Evolutionary conservation across 1,139 yeast genomes (phyloP), one percentile per base, ranked within the genome.

Genomic region (Lodderomyces jiufengensis): DNA sequence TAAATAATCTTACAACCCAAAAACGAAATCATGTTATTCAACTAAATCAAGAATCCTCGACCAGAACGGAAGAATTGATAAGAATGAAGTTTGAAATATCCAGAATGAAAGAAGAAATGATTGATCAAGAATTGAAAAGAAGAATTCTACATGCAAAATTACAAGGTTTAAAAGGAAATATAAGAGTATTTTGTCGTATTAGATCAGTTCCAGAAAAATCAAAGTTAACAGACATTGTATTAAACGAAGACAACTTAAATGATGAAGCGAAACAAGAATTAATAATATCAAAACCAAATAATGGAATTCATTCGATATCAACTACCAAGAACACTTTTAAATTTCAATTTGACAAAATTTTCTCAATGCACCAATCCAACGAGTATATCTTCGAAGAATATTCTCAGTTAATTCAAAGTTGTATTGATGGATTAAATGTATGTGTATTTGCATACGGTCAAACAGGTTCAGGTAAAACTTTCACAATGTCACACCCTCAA

Each of bases 401-500:
- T 1, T 81, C 95, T 1, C 95, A 90, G 55, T 61, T 90, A 22
- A 82, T 92, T 2, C 97, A 88, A 56, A 84, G 95, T 38, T 85
- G 95, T 0, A 59, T 92, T 22, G 96, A 92, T 61, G 98, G 98
- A 0, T 81, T 70, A 52, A 88, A 88, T 50, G 95, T 87, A 3
- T 88, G 97, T 56, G 88, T 92, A 2, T 88, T 92, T 64, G 96
- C 98, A 0, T 92, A 92, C 58, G 98, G 98, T 0, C 98, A 92
- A 60, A 92, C 98, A 0, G 97, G 98, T 0, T 88, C 97, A 0
- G 98, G 98, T 3, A 92, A 92, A 55, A 90, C 97, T 0, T 82
- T 64, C 55, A 92, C 98, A 0, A 92, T 92, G 98, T 76, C 94
- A 1, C 73, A 72, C 30, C 65, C 76, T 0, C 49, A 59, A 3